A percentile compares a stretch with the other conserved stretches of the same genome.
These are phyloP conservation scores for Bombardia bombarda DNA, from an alignment of 495 filamentous ascomycete species.

Conservation along the genomic window DNA sequence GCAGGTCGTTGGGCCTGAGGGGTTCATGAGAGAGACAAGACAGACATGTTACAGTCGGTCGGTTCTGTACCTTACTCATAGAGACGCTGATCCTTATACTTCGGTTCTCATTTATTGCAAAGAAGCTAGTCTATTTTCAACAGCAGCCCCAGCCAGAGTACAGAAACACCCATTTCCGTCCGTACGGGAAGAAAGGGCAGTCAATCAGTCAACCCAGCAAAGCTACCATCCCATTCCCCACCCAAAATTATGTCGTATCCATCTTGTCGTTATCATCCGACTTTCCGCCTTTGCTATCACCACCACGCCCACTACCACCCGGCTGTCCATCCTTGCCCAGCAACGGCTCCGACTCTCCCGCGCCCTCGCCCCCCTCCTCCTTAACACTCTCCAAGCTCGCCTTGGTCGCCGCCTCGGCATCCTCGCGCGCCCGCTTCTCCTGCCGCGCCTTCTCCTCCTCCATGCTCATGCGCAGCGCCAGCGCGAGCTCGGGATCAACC, in stretches of 20 bases:
- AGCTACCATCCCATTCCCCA: not conserved
- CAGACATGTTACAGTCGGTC: too few relatives aligned
- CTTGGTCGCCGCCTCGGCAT: slow-evolving; percentile 59
- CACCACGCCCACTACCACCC: slow-evolving; percentile 44
- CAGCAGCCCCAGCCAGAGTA: too few relatives aligned
- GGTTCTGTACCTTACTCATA: too few relatives aligned
- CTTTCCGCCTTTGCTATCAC: slow-evolving; percentile 46
- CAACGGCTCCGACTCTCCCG: slow-evolving; percentile 55
- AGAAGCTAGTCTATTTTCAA: too few relatives aligned
- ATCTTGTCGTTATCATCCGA: slow-evolving; percentile 62
- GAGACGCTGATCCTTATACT: too few relatives aligned
- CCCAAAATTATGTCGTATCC: slow-evolving; percentile 65
- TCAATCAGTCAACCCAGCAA: too few relatives aligned
- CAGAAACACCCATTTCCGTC: too few relatives aligned
- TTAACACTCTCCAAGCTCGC: slow-evolving; percentile 72
- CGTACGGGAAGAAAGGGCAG: too few relatives aligned
- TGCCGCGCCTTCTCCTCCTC: slow-evolving; percentile 91
- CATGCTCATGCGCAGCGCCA: slow-evolving; percentile 95
- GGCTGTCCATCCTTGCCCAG: slow-evolving; percentile 60
- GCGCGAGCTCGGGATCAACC: slow-evolving; percentile 83
- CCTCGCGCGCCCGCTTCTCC: slow-evolving; percentile 69
- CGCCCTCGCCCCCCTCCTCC: slow-evolving; percentile 73
- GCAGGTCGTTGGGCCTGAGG: too few relatives aligned
- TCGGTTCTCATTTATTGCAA: too few relatives aligned
- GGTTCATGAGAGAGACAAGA: too few relatives aligned